Evolutionary conservation across 2,329 filamentous ascomycete species (phyloP), one percentile per base, ranked within the genome.

Genomic region (Fusarium nelsonii): DNA sequence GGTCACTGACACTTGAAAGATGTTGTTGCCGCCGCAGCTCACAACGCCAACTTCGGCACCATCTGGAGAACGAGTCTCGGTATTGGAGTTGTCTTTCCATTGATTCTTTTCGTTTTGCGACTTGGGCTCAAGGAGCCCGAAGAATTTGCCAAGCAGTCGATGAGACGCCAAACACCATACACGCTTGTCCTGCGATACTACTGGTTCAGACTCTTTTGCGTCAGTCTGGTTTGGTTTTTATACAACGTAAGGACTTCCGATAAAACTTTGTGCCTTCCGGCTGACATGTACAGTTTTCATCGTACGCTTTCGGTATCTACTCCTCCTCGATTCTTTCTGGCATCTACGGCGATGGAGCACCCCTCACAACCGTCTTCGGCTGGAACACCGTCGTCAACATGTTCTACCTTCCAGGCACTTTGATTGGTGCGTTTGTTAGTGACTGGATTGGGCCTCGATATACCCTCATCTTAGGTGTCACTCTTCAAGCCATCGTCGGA

Each of bases 381-480:
- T 97, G 93, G 93, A 94, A 93, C 76, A 93, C 91, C 0, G 86
- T 97, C 41, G 89, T 97, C 82, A 97, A 96, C 78, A 82, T 93
- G 66, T 97, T 97, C 79, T 97, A 97, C 79, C 86, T 97, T 49
- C 94, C 93, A 0, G 94, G 94, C 2, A 92, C 92, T 26, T 83
- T 94, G 53, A 79, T 91, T 5, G 94, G 94, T 20, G 91, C 92
- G 1, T 92, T 92, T 58, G 82, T 92, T 8, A 91, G 89, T 28
- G 94, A 97, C 79, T 89, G 85, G 81, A 82, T 97, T 51, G 94
- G 94, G 0, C 93, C 94, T 1, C 90, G 90, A 59, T 88, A 91
- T 70, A 91, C 92, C 2, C 84, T 97, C 0, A 87, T 88, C 3
- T 78, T 89, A 11, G 93, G 92, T 15, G 91, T 97, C 4, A 79